A percentile compares a stretch with the other conserved stretches of the same genome.
These are phyloP conservation scores for Sporothrix dimorphospora DNA, from an alignment of 2,329 filamentous ascomycete genomes.

Conservation along the genomic window DNA sequence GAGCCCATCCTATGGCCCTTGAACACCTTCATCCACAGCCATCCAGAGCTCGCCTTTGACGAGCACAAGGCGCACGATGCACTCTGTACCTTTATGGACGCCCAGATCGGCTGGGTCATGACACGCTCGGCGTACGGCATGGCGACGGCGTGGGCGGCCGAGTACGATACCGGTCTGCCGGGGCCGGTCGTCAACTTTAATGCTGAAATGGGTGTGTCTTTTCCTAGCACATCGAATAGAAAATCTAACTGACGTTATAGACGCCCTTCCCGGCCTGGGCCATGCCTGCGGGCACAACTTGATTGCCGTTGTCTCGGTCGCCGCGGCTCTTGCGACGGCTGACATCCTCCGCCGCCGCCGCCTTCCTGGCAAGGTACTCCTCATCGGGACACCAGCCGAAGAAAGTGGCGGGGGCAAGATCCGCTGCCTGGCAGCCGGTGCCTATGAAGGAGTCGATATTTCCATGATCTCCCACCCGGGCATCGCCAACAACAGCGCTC, in stretches of 20 bases:
- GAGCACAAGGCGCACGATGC: constrained; percentile 17
- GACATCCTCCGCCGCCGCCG: background rate
- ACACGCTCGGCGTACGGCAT: constrained; percentile 4
- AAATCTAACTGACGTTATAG: too few species aligned
- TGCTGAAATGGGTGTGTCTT: background rate
- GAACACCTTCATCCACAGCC: constrained; percentile 8
- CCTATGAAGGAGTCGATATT: background rate
- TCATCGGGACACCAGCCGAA: constrained; percentile 21
- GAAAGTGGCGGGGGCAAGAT: constrained; percentile 22
- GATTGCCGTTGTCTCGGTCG: constrained; percentile 13
- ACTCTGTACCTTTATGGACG: background rate
- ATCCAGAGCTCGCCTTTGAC: constrained; percentile 18
- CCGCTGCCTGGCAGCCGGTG: constrained; percentile 6
- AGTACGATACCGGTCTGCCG: background rate
- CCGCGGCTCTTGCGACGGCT: background rate
- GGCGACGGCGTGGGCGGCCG: background rate
- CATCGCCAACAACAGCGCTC: background rate
- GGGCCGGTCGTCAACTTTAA: constrained; percentile 5
- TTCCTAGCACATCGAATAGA: too few species aligned
- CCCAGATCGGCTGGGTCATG: background rate
- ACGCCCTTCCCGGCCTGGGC: constrained; percentile 7
- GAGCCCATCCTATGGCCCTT: background rate
- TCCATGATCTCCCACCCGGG: background rate
- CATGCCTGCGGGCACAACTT: constrained; percentile 23
- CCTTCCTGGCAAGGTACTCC: constrained; percentile 1